Evolutionary conservation across 106 monocot species (phyloP), one percentile per base, ranked within the genome.

Genomic region (Acanthochlamys bracteata): DNA sequence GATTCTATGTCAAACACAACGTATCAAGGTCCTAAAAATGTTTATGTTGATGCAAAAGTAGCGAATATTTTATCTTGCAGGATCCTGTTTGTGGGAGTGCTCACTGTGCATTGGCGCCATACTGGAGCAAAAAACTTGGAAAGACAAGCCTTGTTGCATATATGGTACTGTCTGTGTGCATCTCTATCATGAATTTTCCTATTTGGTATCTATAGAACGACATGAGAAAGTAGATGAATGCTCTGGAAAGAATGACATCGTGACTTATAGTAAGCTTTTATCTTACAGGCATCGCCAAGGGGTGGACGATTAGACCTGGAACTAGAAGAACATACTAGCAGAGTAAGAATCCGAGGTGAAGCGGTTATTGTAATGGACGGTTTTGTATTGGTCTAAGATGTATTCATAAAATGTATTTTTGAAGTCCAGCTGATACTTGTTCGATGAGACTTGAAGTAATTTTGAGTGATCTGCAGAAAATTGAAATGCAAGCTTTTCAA

Each of bases 71-170:
- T 60, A 57, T 52, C 20, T 64, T 12, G 21, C 71, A 93, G 93
- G 93, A 93, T 82, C 88, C 93, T 63, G 93, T 93, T 21, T 85
- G 84, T 73, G 93, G 93, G 43, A 93, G 82, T 25, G 85, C 80
- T 20, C 93, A 93, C 59, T 93, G 93, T 82, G 77, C 86, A 1
- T 74, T 92, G 52, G 86, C 81, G 63, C 91, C 91, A 1, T 84
- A 86, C 41, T 93, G 93, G 88, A 71, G 79, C 27, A 70, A 45
- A 60, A 93, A 93, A 59, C 64, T 88, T 47, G 75, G 80, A 43
- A 93, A 93, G 61, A 23, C 64, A 41, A 76, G 54, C 46, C 71
- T 93, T 23, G 54, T 69, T 7, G 88, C 88, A 61, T 88, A 82
- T 72, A 79, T 80, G 88, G 93, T 93, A 88, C 9, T 43, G 0